Percentiles rank a stretch among this genome's conserved stretches.
Conservation (phyloP, 164 flowering plant genomes). For the Buxus sempervirens region DNA sequence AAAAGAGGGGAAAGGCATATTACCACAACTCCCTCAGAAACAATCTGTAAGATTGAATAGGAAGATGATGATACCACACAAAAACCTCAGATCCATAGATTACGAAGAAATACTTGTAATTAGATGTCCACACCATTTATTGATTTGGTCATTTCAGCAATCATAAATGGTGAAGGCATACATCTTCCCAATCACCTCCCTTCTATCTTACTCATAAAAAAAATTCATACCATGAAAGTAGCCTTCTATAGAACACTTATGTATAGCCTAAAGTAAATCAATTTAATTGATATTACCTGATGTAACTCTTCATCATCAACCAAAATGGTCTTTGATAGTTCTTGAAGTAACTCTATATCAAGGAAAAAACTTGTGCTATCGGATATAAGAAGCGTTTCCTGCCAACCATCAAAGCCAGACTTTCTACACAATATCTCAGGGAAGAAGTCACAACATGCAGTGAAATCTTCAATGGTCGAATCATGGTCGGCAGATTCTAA, state of each 20-base stretch:
- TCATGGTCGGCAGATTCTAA: conserved; percentile 15
- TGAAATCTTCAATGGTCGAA: conserved; percentile 11
- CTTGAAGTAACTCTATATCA: conserved; percentile 54
- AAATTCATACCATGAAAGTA: too few relatives aligned
- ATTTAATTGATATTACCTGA: conserved; percentile 27
- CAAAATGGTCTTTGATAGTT: conserved; percentile 37
- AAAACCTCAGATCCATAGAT: too few relatives aligned
- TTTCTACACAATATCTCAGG: conserved; percentile 34
- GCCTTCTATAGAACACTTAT: neutral
- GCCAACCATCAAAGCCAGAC: conserved; percentile 46
- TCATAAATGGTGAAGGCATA: too few relatives aligned
- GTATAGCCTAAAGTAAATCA: neutral
- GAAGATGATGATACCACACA: too few relatives aligned
- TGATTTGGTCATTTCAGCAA: too few relatives aligned
- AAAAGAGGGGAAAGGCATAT: too few relatives aligned
- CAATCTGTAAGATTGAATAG: too few relatives aligned
- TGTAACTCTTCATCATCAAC: conserved; percentile 30
- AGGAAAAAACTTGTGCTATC: conserved; percentile 54
- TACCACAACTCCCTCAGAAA: too few relatives aligned
- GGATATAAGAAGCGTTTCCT: conserved; percentile 43
- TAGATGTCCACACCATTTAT: too few relatives aligned
- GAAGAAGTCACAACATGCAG: conserved; percentile 49
- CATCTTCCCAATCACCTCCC: too few relatives aligned
- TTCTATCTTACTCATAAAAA: too few relatives aligned
- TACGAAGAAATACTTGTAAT: too few relatives aligned